Percentiles rank a stretch among this genome's conserved stretches.
Conservation (phyloP, 2,329 filamentous ascomycete genomes). For the Alternaria tenuissima region DNA sequence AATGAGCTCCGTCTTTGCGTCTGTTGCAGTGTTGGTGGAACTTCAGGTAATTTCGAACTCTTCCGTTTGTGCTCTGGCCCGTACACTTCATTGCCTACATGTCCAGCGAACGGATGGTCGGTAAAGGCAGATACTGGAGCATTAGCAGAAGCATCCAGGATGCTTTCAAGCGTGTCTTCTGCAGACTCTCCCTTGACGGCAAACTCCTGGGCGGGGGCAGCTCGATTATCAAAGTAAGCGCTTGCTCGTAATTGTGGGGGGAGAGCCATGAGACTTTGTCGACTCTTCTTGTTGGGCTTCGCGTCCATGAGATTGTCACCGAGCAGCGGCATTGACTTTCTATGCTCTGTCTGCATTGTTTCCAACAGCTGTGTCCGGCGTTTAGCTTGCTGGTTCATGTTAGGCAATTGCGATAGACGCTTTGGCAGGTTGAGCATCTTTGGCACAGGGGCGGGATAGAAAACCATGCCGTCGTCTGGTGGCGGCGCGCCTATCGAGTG, state of each 20-base stretch:
- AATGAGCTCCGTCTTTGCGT: slow-evolving; percentile 50
- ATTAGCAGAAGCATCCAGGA: slow-evolving; percentile 85
- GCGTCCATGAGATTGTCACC: slow-evolving; percentile 7
- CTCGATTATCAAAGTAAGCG: slow-evolving; percentile 78
- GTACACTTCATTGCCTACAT: slow-evolving; percentile 78
- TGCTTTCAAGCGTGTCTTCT: slow-evolving; percentile 86
- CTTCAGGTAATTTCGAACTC: slow-evolving; percentile 49
- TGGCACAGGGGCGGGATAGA: slow-evolving; percentile 93
- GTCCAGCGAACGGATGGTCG: slow-evolving; percentile 83
- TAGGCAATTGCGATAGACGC: slow-evolving; percentile 78
- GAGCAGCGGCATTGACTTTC: slow-evolving; percentile 57
- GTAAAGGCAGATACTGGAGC: slow-evolving; percentile 93
- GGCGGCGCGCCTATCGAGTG: slow-evolving; percentile 53
- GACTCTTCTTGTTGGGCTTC: slow-evolving; percentile 40
- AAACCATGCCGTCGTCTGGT: slow-evolving; percentile 84
- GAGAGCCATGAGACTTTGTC: slow-evolving; percentile 62
- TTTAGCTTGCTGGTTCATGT: slow-evolving; percentile 69
- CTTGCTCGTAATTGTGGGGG: slow-evolving; percentile 90
- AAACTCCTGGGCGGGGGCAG: slow-evolving; percentile 64
- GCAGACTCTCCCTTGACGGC: slow-evolving; percentile 78
- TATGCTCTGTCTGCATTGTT: slow-evolving; percentile 64
- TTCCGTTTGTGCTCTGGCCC: slow-evolving; percentile 57
- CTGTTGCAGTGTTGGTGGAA: slow-evolving; percentile 30
- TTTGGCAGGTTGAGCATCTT: slow-evolving; percentile 92
- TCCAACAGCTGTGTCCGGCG: slow-evolving; percentile 77